Evolutionary conservation across 192 early-diverging fungal species (phyloP).

Genomic region (Rhizophagus sp.): DNA sequence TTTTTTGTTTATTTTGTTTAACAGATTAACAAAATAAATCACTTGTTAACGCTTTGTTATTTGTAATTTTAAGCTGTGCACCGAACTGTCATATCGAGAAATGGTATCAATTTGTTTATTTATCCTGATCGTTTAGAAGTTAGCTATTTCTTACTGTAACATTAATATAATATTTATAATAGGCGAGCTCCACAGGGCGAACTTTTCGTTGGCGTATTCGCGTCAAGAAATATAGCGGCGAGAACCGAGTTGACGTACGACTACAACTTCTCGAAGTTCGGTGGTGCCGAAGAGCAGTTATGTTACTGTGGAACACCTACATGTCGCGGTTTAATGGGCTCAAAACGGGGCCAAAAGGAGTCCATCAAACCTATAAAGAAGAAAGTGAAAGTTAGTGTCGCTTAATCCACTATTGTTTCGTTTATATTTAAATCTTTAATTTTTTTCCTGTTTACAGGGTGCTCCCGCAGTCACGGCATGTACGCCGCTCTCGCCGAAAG

Average conservation of each 20-base stretch:
- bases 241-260: conserved; percentile 79
- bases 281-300: conserved; percentile 58
- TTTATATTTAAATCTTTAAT: background rate
- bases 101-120: conserved; percentile 54
- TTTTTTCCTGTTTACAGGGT: background rate
- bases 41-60: background rate
- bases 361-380: background rate
- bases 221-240: conserved; percentile 64
- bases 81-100: conserved; percentile 92
- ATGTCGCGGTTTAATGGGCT: conserved; percentile 68
- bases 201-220: conserved; percentile 72
- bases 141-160: background rate
- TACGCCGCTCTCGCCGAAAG: background rate
- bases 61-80: conserved; percentile 55
- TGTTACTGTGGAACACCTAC: conserved; percentile 70
- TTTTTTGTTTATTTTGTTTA: background rate
- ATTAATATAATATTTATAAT: background rate
- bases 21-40: background rate
- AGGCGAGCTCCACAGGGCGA: conserved; percentile 67
- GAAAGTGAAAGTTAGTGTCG: background rate
- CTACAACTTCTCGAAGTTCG: conserved; percentile 78
- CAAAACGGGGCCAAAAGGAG: background rate
- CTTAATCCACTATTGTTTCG: background rate
- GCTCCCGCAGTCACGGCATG: background rate
- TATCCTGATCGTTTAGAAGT: background rate